Evolutionary conservation across 2,329 filamentous ascomycete species (phyloP), one percentile per base, ranked within the genome.

Genomic region (Colletotrichum trifolii): DNA sequence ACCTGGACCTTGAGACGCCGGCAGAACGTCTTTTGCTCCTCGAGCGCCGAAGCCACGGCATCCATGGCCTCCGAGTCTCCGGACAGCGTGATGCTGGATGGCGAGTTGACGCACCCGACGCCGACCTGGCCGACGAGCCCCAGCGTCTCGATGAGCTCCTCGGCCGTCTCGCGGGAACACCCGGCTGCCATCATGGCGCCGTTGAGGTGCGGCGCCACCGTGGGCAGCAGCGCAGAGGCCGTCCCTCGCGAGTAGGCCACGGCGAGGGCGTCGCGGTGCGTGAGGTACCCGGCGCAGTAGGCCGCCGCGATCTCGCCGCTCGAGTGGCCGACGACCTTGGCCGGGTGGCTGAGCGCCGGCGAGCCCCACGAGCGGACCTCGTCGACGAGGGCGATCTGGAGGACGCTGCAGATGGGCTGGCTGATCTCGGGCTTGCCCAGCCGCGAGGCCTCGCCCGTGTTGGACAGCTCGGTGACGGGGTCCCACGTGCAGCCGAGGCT

Each of bases 341-440:
- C 64, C 60, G n/a, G 66, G 15, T 0, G 75, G 5, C 72, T 74
- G 0, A 69, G 40, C 0, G 81, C 79, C 7, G 59, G 64, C 17
- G 84, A 71, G 1, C 75, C 76, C 76, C 78, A 83, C 3, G 78
- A 77, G 39, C 74, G 43, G 1, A 86, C 70, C 3, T 85, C 72
- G 11, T 79, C 74, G 0, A 78, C 76, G 3, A 85, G 69, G 2
- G 77, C 78, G 4, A 86, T 70, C 68, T 86, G 84, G 3, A 86
- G 66, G 0, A 82, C 80, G 0, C 80, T 82, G 61, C 76, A 81
- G 8, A 72, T 62, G 50, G 81, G 79, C 66, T 82, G 79, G 36
- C 75, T 78, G 60, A 83, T 75, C 43, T 81, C 72, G 0, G 81
- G 77, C 34, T 75, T 67, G 7, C 76, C 69, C 9, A 82, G 71